phyloP scores from a whole-genome alignment of 2,329 filamentous ascomycete genomes.

The Epichloe elymi region DNA sequence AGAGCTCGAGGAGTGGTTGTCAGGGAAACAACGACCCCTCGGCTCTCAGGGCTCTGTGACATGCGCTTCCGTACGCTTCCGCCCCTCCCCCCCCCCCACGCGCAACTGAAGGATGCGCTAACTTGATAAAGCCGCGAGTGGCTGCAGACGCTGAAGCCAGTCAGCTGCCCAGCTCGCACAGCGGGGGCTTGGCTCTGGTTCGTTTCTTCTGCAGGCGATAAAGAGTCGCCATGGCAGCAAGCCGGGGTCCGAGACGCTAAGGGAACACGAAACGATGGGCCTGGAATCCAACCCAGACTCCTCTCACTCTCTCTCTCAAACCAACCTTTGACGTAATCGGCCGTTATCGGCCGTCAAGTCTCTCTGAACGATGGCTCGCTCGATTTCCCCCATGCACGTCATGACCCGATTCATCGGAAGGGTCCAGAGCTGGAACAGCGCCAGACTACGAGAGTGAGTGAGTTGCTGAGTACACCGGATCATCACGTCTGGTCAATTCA shows the following conservation, averaged over 20 bases:
- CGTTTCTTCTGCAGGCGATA: neutral
- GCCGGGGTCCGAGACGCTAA: conserved; percentile 8
- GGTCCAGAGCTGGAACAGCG: too few species aligned
- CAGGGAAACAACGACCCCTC: conserved; percentile 2
- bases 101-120: neutral
- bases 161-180: neutral
- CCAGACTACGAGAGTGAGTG: too few species aligned
- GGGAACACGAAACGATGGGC: conserved; percentile 5
- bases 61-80: neutral
- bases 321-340: too few species aligned
- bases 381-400: too few species aligned
- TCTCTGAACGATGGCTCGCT: too few species aligned
- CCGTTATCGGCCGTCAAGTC: too few species aligned
- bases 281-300: too few species aligned
- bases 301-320: too few species aligned
- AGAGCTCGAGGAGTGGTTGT: neutral
- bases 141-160: conserved; percentile 1
- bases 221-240: conserved; percentile 13
- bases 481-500: too few species aligned
- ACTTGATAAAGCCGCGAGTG: neutral
- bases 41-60: neutral
- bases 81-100: neutral
- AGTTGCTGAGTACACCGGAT: too few species aligned
- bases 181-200: too few species aligned
- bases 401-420: too few species aligned